Percentiles rank a stretch among this genome's conserved stretches.
Conservation (phyloP, 352 stramenopile genomes). For the Globisporangium megalacanthum region DNA sequence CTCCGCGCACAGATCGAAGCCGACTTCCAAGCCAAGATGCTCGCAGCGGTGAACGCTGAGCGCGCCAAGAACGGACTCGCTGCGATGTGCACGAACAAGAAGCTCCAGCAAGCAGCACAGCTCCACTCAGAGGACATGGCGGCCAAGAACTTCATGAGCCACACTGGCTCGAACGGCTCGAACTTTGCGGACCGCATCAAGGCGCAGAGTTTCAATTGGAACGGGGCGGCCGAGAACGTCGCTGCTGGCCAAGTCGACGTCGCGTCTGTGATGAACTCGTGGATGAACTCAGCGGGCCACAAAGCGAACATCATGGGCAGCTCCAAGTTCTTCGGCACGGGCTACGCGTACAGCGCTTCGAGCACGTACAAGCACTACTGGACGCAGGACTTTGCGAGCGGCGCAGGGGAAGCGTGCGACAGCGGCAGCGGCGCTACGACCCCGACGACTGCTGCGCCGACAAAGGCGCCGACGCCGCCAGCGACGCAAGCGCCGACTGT, state of each 20-base stretch:
- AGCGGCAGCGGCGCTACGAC: not conserved
- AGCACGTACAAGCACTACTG: no score
- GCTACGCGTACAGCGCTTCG: no score
- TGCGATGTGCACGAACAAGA: constrained; percentile 22
- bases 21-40: constrained; percentile 16
- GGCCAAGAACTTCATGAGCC: constrained; percentile 23
- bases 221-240: constrained; percentile 15
- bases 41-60: constrained; percentile 17
- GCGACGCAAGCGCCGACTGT: not conserved
- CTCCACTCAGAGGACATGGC: constrained; percentile 28
- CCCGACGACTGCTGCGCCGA: not conserved
- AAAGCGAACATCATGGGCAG: constrained; percentile 18
- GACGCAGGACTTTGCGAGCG: not conserved
- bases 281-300: constrained; percentile 18
- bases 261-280: constrained; percentile 13
- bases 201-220: constrained; percentile 20
- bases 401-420: constrained; percentile 18
- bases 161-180: constrained; percentile 23
- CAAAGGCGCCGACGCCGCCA: not conserved
- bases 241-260: no score
- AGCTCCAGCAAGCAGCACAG: constrained; percentile 26
- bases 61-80: constrained; percentile 11
- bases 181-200: constrained; percentile 16
- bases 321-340: constrained; percentile 1
- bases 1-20: constrained; percentile 3